Evolutionary conservation across 768 basidiomycete species (phyloP).

Genomic region (Lactarius evosmus): DNA sequence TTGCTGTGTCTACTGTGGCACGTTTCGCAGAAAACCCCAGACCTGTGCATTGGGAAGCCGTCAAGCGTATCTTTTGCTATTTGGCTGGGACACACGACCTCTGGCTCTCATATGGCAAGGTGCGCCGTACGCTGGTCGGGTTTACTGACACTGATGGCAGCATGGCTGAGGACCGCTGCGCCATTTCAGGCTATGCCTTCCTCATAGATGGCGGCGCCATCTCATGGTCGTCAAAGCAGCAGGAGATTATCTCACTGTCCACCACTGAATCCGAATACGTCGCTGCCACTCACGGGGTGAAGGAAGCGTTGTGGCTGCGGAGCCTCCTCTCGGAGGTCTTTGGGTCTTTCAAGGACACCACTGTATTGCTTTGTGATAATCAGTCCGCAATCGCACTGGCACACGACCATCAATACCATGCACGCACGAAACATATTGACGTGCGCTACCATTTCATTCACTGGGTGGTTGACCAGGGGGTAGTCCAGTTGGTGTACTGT

Average conservation of each 20-base stretch:
- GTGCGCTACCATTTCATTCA: constrained; percentile 16
- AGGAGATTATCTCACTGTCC: constrained; percentile 39
- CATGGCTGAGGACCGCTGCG: constrained; percentile 28
- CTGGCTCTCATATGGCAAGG: constrained; percentile 27
- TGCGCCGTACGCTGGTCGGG: constrained; percentile 10
- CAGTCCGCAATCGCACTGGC: too few species aligned
- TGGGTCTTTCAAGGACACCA: neutral
- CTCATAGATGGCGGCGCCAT: constrained; percentile 37
- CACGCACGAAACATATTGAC: constrained; percentile 15
- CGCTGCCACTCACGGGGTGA: constrained; percentile 28
- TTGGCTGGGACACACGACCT: constrained; percentile 35
- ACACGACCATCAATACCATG: too few species aligned
- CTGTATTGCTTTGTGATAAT: neutral
- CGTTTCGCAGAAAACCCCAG: constrained; percentile 38
- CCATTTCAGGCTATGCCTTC: constrained; percentile 36
- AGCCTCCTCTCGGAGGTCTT: constrained; percentile 29
- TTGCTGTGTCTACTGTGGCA: constrained; percentile 36
- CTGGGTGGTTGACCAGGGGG: too few species aligned
- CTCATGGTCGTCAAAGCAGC: constrained; percentile 42
- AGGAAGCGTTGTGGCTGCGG: constrained; percentile 38
- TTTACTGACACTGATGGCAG: constrained; percentile 36
- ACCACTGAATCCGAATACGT: constrained; percentile 46
- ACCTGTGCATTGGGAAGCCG: constrained; percentile 38
- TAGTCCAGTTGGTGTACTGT: too few species aligned
- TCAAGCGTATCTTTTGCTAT: constrained; percentile 42